Evolutionary conservation across 495 filamentous ascomycete genomes (phyloP).

Genomic region (Penicillium bovifimosum): DNA sequence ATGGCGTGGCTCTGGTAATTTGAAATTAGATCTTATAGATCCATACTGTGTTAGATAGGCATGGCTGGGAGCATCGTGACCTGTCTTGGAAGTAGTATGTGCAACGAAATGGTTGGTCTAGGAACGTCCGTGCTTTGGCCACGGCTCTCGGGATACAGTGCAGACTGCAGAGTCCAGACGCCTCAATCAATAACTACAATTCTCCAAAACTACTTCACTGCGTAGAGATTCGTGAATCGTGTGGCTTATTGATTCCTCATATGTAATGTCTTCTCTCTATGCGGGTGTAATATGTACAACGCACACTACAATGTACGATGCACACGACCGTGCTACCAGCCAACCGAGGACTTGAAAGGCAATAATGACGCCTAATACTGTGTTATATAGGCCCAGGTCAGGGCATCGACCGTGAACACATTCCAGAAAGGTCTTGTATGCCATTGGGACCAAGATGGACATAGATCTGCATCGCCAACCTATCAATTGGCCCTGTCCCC

Average conservation of each 20-base stretch:
- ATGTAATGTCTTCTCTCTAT: background rate
- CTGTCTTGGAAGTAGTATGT: background rate
- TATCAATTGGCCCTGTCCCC: slow-evolving; percentile 3
- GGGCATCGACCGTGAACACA: background rate
- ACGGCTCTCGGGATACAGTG: background rate
- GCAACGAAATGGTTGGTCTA: background rate
- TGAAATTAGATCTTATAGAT: background rate
- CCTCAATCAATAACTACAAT: background rate
- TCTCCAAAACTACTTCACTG: background rate
- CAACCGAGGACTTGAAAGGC: background rate
- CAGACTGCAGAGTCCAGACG: background rate
- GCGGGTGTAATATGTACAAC: slow-evolving; percentile 1
- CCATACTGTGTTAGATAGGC: background rate
- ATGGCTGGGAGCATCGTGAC: background rate
- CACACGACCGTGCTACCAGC: background rate
- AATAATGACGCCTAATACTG: slow-evolving; percentile 2
- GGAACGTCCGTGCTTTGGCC: background rate
- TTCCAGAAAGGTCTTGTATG: background rate
- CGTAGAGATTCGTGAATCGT: background rate
- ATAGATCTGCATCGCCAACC: background rate
- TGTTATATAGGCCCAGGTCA: background rate
- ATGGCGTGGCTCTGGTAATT: background rate
- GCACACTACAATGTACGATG: background rate
- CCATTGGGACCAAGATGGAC: background rate
- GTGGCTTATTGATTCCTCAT: background rate